A percentile compares a stretch with the other conserved stretches of the same genome.
Conservation (phyloP, 169 alveolate species). For the Cardiosporidium cionae region DNA sequence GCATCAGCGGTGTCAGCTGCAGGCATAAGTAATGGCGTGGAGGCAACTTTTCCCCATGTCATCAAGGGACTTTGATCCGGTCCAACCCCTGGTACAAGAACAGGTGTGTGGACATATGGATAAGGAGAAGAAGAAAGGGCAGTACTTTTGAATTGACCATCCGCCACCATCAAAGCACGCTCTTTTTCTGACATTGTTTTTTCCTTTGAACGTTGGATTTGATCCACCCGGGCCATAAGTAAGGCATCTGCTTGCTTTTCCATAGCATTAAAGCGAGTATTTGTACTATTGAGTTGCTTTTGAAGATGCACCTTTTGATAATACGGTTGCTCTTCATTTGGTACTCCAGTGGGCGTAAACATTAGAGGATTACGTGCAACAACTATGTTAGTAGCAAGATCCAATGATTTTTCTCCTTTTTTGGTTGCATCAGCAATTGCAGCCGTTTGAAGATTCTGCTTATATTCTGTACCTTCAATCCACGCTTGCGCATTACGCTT, state of each 20-base stretch:
- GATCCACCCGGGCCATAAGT: no score
- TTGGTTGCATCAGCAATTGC: neutral
- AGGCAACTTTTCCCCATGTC: conserved; percentile 7
- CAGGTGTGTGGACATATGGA: neutral
- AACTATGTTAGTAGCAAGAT: neutral
- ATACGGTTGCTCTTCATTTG: no score
- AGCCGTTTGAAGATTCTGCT: neutral
- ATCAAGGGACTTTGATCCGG: neutral
- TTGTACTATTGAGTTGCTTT: no score
- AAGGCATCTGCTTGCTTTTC: no score
- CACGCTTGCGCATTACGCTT: neutral
- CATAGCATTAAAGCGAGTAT: no score
- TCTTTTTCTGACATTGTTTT: no score
- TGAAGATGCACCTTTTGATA: no score
- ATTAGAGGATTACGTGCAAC: neutral
- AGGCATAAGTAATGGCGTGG: neutral
- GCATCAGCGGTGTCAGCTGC: neutral
- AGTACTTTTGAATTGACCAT: no score
- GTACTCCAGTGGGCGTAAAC: no score
- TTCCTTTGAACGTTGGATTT: no score
- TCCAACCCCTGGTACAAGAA: neutral
- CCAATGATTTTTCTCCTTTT: neutral
- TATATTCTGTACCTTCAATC: neutral
- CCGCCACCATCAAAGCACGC: no score
- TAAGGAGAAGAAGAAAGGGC: neutral